Conservation (phyloP, 352 stramenopile species). For the Phytophthora aleatoria region DNA sequence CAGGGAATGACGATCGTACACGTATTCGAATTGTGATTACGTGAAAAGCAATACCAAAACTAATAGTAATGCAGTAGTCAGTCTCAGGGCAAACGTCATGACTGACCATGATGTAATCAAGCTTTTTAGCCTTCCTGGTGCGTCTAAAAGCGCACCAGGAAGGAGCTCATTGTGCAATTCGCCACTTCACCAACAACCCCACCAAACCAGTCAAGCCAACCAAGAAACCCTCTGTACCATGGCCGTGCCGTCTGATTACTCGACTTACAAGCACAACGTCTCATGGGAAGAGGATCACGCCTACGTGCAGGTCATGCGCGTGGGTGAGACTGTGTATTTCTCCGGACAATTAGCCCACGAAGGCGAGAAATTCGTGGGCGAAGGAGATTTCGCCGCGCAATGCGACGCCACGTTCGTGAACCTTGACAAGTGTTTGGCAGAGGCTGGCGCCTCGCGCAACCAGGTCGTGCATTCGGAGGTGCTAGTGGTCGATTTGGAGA, state of each 20-base stretch:
- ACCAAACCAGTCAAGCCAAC: background rate
- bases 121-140: background rate
- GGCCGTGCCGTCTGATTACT: background rate
- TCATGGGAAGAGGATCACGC: slow-evolving; percentile 9
- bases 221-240: background rate
- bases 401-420: slow-evolving; percentile 5
- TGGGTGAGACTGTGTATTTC: slow-evolving; percentile 5
- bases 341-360: slow-evolving; percentile 7
- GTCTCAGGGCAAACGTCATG: too few species aligned
- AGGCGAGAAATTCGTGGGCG: slow-evolving; percentile 1
- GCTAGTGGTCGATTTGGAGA: slow-evolving; percentile 5
- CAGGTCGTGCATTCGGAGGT: slow-evolving; percentile 8
- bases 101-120: background rate
- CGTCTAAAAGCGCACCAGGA: background rate
- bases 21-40: too few species aligned
- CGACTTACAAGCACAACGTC: slow-evolving; percentile 7
- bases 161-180: slow-evolving; percentile 6
- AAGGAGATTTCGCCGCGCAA: slow-evolving; percentile 3
- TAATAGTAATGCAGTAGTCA: too few species aligned
- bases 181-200: background rate
- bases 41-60: too few species aligned
- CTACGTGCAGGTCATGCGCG: slow-evolving; percentile 10
- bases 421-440: slow-evolving; percentile 7
- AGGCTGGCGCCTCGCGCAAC: slow-evolving; percentile 4
- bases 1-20: too few species aligned